A percentile compares a stretch with the other conserved stretches of the same genome.
Evolutionary conservation across 2,329 filamentous ascomycete genomes (phyloP).

Genomic region (Myriosclerotinia curreyana): DNA sequence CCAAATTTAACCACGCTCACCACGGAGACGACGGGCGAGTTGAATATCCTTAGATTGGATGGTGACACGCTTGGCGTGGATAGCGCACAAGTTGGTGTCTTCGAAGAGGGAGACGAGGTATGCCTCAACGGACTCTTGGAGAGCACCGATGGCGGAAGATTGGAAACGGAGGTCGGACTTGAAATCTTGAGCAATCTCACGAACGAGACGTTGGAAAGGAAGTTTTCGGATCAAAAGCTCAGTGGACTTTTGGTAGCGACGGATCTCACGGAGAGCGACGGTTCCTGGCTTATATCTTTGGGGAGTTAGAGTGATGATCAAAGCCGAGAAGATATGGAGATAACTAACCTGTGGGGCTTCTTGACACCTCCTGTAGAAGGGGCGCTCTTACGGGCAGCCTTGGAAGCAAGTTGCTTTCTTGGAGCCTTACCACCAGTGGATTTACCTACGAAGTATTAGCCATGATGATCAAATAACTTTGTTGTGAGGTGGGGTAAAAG

Average conservation of each 20-base stretch:
- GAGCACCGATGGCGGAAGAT: conserved; percentile 92
- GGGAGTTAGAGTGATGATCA: background rate
- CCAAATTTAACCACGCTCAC: conserved; percentile 74
- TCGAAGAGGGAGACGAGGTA: conserved; percentile 98
- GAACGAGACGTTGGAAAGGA: conserved; percentile 94
- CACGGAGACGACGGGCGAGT: conserved; percentile 89
- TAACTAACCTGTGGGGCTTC: conserved; percentile 19
- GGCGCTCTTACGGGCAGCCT: conserved; percentile 95
- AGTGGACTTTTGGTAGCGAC: conserved; percentile 96
- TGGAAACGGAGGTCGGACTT: conserved; percentile 97
- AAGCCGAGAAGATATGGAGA: background rate
- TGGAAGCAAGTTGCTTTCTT: conserved; percentile 96
- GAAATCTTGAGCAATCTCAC: conserved; percentile 95
- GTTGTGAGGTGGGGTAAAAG: conserved; percentile 7
- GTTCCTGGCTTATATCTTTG: conserved; percentile 89
- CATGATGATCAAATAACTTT: conserved; percentile 23
- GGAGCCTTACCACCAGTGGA: conserved; percentile 76
- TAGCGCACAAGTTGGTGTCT: conserved; percentile 97
- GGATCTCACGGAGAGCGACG: conserved; percentile 96
- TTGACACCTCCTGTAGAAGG: conserved; percentile 68
- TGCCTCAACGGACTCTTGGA: conserved; percentile 98
- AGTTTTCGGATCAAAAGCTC: conserved; percentile 96
- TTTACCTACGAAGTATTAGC: conserved; percentile 49
- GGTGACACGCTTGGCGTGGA: conserved; percentile 98
- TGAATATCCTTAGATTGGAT: conserved; percentile 87